These are phyloP conservation scores for Pterocarpus santalinus DNA, from an alignment of 306 rosid genomes.

Conservation along the genomic window DNA sequence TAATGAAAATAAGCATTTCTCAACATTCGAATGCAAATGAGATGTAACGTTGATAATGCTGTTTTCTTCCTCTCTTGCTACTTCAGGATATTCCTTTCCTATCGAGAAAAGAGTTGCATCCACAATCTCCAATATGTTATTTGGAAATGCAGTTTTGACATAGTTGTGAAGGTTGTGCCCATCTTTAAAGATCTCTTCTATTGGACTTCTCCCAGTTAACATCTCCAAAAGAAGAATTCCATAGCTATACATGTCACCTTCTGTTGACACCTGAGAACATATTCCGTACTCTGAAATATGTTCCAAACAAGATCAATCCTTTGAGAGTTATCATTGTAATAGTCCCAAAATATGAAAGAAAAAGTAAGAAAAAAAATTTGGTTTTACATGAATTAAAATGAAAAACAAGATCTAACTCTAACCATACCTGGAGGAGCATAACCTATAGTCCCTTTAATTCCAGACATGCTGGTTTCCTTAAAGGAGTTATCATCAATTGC, in stretches of 20 bases:
- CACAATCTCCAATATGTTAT: conserved; percentile 8
- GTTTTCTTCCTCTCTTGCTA: neutral
- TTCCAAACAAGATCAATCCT: no score
- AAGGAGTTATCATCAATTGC: no score
- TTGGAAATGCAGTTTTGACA: neutral
- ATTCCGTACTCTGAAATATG: conserved; percentile 32
- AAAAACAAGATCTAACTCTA: no score
- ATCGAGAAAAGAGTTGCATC: neutral
- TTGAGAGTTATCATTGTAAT: no score
- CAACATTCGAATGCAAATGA: neutral
- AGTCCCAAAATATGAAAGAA: no score
- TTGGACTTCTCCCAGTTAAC: conserved; percentile 31
- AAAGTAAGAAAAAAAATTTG: no score
- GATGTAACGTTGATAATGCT: neutral
- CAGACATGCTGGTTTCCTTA: no score
- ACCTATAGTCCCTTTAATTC: no score
- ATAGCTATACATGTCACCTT: conserved; percentile 22
- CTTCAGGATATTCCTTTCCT: neutral
- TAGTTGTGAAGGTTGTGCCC: conserved; percentile 25
- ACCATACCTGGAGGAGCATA: no score
- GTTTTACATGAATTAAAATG: no score
- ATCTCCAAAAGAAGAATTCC: conserved; percentile 28
- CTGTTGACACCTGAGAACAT: conserved; percentile 15
- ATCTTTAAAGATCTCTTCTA: conserved; percentile 18
- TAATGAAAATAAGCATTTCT: neutral